Evolutionary conservation across 2,329 filamentous ascomycete genomes (phyloP).

Genomic region (Colletotrichum horii): DNA sequence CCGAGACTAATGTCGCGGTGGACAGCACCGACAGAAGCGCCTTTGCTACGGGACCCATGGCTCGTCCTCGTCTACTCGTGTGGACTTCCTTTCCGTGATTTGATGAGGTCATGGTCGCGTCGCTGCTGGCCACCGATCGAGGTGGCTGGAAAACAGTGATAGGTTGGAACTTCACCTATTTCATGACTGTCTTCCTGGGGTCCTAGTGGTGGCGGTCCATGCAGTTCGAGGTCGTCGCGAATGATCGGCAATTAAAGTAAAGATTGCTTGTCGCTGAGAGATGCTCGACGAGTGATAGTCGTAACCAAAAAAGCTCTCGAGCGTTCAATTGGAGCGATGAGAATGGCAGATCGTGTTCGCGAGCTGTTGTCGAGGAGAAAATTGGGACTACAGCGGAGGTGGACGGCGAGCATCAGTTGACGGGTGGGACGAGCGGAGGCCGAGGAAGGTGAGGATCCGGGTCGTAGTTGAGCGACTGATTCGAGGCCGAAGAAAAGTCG

Average conservation of each 20-base stretch:
- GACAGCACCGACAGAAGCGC: constrained; percentile 31
- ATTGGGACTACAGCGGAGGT: constrained; percentile 19
- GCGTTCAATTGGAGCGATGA: constrained; percentile 23
- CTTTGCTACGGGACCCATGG: background rate
- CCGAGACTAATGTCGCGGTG: constrained; percentile 40
- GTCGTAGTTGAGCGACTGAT: background rate
- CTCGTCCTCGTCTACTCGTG: background rate
- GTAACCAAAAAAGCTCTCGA: constrained; percentile 34
- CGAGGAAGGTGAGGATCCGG: constrained; percentile 5
- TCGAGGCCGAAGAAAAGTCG: background rate
- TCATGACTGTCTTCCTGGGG: constrained; percentile 8
- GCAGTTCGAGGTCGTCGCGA: background rate
- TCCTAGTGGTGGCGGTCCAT: background rate
- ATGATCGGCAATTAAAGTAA: background rate
- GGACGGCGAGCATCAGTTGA: constrained; percentile 25
- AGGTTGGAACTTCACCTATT: background rate
- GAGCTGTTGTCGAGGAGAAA: background rate
- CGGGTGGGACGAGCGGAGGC: constrained; percentile 5
- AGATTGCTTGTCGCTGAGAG: constrained; percentile 25
- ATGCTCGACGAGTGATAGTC: constrained; percentile 31
- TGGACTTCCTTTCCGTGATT: background rate
- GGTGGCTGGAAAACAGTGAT: background rate
- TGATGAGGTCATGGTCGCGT: background rate
- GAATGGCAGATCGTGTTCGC: background rate
- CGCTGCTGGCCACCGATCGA: background rate